phyloP scores from a whole-genome alignment of 2,329 filamentous ascomycete species.

The Epichloe gansuensis region DNA sequence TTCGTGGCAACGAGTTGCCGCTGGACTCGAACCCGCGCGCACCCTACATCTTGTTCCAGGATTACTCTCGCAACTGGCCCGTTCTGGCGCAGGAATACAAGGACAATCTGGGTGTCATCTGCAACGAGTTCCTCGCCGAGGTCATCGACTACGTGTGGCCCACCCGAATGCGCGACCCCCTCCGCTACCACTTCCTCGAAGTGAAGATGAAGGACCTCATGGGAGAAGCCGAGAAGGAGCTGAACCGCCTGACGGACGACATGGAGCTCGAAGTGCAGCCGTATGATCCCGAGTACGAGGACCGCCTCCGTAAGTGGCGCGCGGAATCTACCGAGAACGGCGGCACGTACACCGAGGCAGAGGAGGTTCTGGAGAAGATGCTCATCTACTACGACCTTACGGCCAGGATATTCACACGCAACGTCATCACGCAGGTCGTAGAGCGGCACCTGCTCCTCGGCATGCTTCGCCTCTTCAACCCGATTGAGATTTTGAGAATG shows the following conservation, averaged over 20 bases:
- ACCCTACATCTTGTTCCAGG: slow-evolving; percentile 41
- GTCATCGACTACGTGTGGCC: slow-evolving; percentile 39
- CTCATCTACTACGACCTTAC: slow-evolving; percentile 42
- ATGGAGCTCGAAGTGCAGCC: slow-evolving; percentile 41
- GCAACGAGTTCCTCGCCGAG: slow-evolving; percentile 39
- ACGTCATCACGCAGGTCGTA: slow-evolving; percentile 39
- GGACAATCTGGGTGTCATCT: slow-evolving; percentile 40
- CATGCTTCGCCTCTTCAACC: slow-evolving; percentile 39
- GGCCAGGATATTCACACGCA: slow-evolving; percentile 38
- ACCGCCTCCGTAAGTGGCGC: slow-evolving; percentile 35
- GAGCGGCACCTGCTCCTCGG: slow-evolving; percentile 38
- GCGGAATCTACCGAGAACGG: slow-evolving; percentile 28
- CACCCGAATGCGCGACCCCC: slow-evolving; percentile 35
- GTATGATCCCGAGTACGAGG: slow-evolving; percentile 40
- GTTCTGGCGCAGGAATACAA: slow-evolving; percentile 40
- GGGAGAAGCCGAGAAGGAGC: slow-evolving; percentile 33
- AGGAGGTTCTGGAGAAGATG: slow-evolving; percentile 43
- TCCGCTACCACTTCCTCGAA: slow-evolving; percentile 36
- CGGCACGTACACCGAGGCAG: slow-evolving; percentile 34
- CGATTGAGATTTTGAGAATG: slow-evolving; percentile 37
- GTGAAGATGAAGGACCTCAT: slow-evolving; percentile 34
- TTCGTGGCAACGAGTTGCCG: slow-evolving; percentile 38
- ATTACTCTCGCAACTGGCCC: slow-evolving; percentile 39
- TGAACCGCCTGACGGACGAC: slow-evolving; percentile 33
- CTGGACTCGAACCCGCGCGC: slow-evolving; percentile 40